These are phyloP conservation scores for Pseudogymnoascus sp. DNA, from an alignment of 2,329 filamentous ascomycete genomes.

Conservation along the genomic window DNA sequence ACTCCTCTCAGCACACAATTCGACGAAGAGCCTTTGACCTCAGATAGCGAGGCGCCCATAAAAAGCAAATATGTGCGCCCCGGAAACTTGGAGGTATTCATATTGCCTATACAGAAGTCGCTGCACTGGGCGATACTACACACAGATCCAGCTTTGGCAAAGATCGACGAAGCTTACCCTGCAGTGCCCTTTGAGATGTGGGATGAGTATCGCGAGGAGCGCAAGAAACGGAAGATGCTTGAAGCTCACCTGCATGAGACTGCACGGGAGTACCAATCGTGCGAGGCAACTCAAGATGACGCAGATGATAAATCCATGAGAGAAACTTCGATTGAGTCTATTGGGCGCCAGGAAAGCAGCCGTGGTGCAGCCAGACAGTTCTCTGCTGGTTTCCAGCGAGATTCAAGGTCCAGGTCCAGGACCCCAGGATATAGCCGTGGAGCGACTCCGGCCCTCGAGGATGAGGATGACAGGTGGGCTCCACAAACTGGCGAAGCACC, in stretches of 20 bases:
- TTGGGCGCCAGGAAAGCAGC: not conserved
- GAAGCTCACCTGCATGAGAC: not conserved
- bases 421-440: not conserved
- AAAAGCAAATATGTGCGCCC: constrained; percentile 32
- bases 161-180: constrained; percentile 14
- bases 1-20: not conserved
- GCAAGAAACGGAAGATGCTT: not conserved
- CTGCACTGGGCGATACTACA: constrained; percentile 34
- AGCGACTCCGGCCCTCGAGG: constrained; percentile 13
- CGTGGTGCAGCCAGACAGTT: not conserved
- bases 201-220: not conserved
- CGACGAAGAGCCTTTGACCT: not conserved
- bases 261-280: not conserved
- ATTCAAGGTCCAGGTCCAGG: not conserved
- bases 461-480: constrained; percentile 19
- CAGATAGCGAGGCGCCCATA: not conserved
- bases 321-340: not conserved
- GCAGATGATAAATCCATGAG: not conserved
- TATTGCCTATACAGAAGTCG: constrained; percentile 33
- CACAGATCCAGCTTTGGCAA: constrained; percentile 37
- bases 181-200: constrained; percentile 20
- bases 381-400: not conserved
- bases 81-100: constrained; percentile 36
- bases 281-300: not conserved
- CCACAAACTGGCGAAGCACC: constrained; percentile 23